These are phyloP conservation scores for Dictyostelium firmibasis DNA, from an alignment of 78 protist genomes.

Conservation along the genomic window DNA sequence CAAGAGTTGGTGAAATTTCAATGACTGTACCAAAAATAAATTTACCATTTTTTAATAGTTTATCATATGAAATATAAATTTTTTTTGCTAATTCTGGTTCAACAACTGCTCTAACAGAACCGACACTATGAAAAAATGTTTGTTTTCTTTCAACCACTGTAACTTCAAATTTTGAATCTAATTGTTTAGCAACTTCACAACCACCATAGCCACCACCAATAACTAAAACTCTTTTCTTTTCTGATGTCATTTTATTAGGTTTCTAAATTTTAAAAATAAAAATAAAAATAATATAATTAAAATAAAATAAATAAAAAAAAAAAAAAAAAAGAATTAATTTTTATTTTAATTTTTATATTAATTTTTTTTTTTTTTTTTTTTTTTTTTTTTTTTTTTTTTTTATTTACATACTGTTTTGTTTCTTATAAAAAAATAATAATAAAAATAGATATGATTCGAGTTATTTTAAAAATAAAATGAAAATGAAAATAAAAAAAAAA, in stretches of 20 bases:
- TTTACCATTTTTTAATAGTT: constrained; percentile 47
- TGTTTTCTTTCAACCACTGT: constrained; percentile 65
- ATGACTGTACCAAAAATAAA: neutral
- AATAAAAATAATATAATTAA: neutral
- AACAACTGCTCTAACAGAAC: constrained; percentile 26
- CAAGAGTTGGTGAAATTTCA: constrained; percentile 29
- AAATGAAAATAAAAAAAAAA: neutral
- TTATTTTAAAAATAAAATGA: too few species aligned
- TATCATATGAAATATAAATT: constrained; percentile 43
- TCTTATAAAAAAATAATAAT: too few species aligned
- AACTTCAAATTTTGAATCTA: constrained; percentile 56
- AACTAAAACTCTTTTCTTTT: constrained; percentile 55
- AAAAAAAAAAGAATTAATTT: too few species aligned
- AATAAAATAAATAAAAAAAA: neutral
- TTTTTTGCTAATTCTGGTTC: constrained; percentile 26
- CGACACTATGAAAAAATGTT: constrained; percentile 43
- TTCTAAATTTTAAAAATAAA: neutral
- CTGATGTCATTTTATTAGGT: neutral
- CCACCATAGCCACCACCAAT: constrained; percentile 81
- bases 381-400: too few species aligned
- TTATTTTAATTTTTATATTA: too few species aligned
- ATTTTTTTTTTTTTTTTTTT: too few species aligned
- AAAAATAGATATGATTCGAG: too few species aligned
- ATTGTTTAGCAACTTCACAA: constrained; percentile 11
- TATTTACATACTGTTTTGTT: too few species aligned